Base-by-base conservation (phyloP, 1,284 basidiomycete species). In the Cerioporus squamosus region DNA sequence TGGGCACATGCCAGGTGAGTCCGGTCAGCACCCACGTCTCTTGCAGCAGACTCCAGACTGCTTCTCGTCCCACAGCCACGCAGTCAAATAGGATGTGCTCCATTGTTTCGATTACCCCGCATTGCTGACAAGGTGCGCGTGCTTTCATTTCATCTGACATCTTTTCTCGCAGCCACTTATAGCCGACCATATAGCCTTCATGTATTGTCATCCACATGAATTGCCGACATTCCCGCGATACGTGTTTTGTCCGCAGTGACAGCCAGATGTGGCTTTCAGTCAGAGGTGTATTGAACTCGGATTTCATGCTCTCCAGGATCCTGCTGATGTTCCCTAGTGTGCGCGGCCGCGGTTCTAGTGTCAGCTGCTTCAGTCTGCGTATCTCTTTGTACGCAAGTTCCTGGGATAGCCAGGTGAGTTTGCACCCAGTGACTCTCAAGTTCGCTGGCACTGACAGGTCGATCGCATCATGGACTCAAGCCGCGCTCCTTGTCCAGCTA, bases 151-250 rank as follows among this genome's bases (percentile, higher is more conserved):
- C 65, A 1, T 55, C 61, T 0, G 68, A 60, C 15, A 72, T 68
- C 0, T 66, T 58, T 3, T 53, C 22, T 0, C 55, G 22, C 2
- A 53, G 44, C 76, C 75, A 77, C 61, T 70, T 70, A 0, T 48
- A 33, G 0, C 77, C 76, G 0, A 69, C 45, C 43, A 63, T 67
- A 39, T 71, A 69, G 0, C 69, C 69, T 26, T 71, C 64, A 48
- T 78, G 76, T 4, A 71, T 68, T 0, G 55, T 18, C 46, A 60
- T 72, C 74, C 74, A 78, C 8, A 75, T 45, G 63, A 74, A 77
- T 47, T 68, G 62, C 5, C 63, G n/a, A 0, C 64, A 61, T 39
- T 66, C 69, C 1, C 60, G 57, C 0, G 64, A 43, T 17, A 77
- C 43, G 48, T 71, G 65, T 50, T 64, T 67, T 17, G 65, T 51